Conservation (phyloP, 2,329 filamentous ascomycete genomes). For the Aspergillus neotritici region DNA sequence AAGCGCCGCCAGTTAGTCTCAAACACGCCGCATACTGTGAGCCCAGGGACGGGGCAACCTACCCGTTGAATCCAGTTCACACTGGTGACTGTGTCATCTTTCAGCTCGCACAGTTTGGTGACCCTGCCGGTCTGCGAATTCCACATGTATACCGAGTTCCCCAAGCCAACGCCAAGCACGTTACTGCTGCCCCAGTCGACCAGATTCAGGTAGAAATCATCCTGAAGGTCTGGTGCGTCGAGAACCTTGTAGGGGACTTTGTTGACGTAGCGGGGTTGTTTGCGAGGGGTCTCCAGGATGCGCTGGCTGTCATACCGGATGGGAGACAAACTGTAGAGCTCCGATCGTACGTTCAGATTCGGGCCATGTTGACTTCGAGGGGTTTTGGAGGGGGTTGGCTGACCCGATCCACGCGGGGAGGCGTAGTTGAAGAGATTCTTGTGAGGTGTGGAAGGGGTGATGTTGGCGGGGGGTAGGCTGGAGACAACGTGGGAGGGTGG, state of each 20-base stretch:
- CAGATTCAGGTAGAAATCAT: constrained; percentile 96
- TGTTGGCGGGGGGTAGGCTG: constrained; percentile 61
- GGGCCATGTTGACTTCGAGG: constrained; percentile 81
- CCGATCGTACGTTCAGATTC: constrained; percentile 82
- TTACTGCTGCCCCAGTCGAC: constrained; percentile 98
- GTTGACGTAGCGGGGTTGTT: constrained; percentile 82
- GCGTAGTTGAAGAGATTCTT: constrained; percentile 96
- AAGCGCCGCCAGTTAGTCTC: constrained; percentile 8
- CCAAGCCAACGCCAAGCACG: constrained; percentile 84
- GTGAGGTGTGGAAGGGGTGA: constrained; percentile 91
- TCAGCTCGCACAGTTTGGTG: constrained; percentile 86
- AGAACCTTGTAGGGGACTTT: constrained; percentile 98
- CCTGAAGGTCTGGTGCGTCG: constrained; percentile 89
- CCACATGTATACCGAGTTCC: constrained; percentile 97
- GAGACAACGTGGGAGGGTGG: constrained; percentile 65
- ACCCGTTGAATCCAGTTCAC: constrained; percentile 95
- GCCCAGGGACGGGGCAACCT: constrained; percentile 18
- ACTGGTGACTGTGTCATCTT: constrained; percentile 90
- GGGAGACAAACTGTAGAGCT: constrained; percentile 92
- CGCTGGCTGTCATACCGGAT: constrained; percentile 89
- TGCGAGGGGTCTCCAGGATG: constrained; percentile 83
- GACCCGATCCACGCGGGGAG: constrained; percentile 68
- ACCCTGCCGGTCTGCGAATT: constrained; percentile 87
- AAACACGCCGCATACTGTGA: background rate
- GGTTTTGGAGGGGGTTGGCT: constrained; percentile 82